A percentile compares a stretch with the other conserved stretches of the same genome.
Conservation (phyloP, 257 asterid genomes). For the Eustoma russellianum region DNA sequence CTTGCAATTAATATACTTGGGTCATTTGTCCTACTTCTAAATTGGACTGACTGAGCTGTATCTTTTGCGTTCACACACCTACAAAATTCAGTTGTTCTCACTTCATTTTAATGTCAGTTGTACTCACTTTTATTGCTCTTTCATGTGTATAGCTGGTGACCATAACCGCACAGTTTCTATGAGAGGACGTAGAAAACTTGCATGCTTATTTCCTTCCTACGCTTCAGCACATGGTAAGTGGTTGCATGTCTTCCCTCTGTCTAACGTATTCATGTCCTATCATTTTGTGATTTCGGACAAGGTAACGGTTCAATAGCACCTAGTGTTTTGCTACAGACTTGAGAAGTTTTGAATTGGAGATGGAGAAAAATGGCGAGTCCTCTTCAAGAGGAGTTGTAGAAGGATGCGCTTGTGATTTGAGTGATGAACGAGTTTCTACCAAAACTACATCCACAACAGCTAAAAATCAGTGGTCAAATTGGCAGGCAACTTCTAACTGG, state of each 20-base stretch:
- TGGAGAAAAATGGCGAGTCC: constrained; percentile 14
- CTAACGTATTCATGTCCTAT: too few species aligned
- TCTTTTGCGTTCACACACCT: too few species aligned
- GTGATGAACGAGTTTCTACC: constrained; percentile 9
- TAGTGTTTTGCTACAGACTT: constrained; percentile 26
- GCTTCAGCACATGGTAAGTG: constrained; percentile 42
- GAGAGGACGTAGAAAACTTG: constrained; percentile 15
- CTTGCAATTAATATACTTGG: too few species aligned
- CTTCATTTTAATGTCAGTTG: too few species aligned
- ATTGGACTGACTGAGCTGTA: too few species aligned
- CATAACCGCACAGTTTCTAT: neutral
- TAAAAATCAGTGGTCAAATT: constrained; percentile 4
- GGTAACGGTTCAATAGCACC: too few species aligned
- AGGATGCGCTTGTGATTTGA: constrained; percentile 13
- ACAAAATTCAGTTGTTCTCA: too few species aligned
- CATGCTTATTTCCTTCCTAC: constrained; percentile 20
- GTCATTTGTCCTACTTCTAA: too few species aligned
- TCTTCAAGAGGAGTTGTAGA: constrained; percentile 31
- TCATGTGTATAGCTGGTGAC: too few species aligned
- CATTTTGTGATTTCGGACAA: too few species aligned
- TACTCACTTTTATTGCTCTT: too few species aligned
- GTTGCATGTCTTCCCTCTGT: too few species aligned
- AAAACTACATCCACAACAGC: constrained; percentile 3
- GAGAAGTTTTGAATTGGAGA: constrained; percentile 23
- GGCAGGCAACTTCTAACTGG: constrained; percentile 28